phyloP scores from a whole-genome alignment of 2,329 filamentous ascomycete genomes.

The Myriosclerotinia scirpicola region DNA sequence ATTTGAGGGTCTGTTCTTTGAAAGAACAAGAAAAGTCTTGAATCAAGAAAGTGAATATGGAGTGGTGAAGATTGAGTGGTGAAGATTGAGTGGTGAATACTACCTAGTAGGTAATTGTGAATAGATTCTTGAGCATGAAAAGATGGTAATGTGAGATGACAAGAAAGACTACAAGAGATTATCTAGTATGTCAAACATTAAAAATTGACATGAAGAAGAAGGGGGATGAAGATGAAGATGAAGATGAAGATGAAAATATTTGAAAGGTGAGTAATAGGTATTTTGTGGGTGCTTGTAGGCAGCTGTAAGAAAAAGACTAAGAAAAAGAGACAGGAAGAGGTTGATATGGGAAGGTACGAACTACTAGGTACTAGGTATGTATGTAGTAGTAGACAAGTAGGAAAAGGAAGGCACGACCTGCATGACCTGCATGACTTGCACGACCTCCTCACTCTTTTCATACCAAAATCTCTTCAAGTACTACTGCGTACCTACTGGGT shows the following conservation, averaged over 20 bases:
- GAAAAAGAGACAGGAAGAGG: background rate
- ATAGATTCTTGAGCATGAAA: background rate
- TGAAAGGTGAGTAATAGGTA: background rate
- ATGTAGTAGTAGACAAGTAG: background rate
- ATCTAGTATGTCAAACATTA: background rate
- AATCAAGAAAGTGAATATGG: background rate
- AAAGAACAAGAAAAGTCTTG: background rate
- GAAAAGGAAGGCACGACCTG: background rate
- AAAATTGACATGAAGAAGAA: background rate
- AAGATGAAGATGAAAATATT: background rate
- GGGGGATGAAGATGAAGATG: background rate
- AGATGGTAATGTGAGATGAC: background rate
- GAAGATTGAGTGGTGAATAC: background rate
- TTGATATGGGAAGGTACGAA: background rate
- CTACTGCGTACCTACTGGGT: too few species aligned
- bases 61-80: background rate
- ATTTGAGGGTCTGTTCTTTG: background rate
- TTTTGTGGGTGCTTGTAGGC: background rate
- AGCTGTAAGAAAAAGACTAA: background rate
- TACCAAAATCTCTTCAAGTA: background rate
- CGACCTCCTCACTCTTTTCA: background rate
- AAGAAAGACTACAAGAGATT: background rate
- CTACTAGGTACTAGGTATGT: background rate
- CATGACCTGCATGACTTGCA: too few species aligned
- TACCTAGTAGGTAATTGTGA: too few species aligned